Percentiles rank a stretch among this genome's conserved stretches.
These are phyloP conservation scores for Coniella lustricola DNA, from an alignment of 2,329 filamentous ascomycete species.

Conservation along the genomic window DNA sequence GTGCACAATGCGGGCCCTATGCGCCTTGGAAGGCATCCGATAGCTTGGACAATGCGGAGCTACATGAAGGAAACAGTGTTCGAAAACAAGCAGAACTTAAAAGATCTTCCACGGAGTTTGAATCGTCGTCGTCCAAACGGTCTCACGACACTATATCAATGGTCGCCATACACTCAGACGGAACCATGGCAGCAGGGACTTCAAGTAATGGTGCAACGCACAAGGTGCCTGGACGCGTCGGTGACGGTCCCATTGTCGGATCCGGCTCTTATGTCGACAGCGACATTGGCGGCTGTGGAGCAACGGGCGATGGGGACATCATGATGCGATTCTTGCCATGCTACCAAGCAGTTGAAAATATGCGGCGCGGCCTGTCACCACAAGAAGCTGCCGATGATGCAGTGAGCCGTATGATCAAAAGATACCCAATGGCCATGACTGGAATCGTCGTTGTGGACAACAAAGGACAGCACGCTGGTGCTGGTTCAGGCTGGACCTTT, in stretches of 20 bases:
- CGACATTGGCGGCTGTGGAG: slow-evolving; percentile 47
- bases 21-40: slow-evolving; percentile 21
- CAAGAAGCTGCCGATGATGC: slow-evolving; percentile 43
- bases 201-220: slow-evolving; percentile 49
- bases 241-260: slow-evolving; percentile 48
- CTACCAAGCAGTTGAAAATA: slow-evolving; percentile 49
- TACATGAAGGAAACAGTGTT: not conserved
- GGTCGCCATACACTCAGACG: slow-evolving; percentile 36
- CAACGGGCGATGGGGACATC: slow-evolving; percentile 50
- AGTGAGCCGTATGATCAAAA: slow-evolving; percentile 40
- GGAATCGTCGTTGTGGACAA: slow-evolving; percentile 46
- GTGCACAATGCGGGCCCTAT: slow-evolving; percentile 40
- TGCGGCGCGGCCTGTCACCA: slow-evolving; percentile 42
- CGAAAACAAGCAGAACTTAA: slow-evolving; percentile 4
- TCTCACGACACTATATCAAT: slow-evolving; percentile 50
- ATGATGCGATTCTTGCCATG: slow-evolving; percentile 53
- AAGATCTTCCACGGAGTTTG: not conserved
- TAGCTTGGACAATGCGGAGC: slow-evolving; percentile 13
- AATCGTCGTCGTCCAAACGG: slow-evolving; percentile 17
- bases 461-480: slow-evolving; percentile 41
- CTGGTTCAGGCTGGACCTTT: slow-evolving; percentile 48
- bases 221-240: slow-evolving; percentile 49
- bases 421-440: slow-evolving; percentile 38
- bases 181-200: slow-evolving; percentile 46
- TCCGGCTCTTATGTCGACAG: slow-evolving; percentile 49